phyloP scores from a whole-genome alignment of 139 green algal species.

The Spirogloea muscicola region DNA sequence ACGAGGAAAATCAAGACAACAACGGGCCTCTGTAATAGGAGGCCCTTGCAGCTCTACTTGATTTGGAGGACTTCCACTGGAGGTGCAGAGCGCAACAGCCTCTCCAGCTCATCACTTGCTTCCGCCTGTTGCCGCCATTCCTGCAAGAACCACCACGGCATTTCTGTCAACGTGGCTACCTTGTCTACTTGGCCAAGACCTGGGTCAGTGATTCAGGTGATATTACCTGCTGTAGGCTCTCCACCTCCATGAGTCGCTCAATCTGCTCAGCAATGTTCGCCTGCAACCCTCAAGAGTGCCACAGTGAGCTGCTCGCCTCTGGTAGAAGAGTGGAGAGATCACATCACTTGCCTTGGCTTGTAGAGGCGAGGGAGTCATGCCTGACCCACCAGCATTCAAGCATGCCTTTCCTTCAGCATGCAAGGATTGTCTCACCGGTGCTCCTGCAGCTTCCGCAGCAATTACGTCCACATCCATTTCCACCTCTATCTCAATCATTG shows the following conservation, averaged over 20 bases:
- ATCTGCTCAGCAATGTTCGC: conserved; percentile 73
- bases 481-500: conserved; percentile 74
- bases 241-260: conserved; percentile 68
- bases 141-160: conserved; percentile 20
- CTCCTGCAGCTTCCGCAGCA: conserved; percentile 32
- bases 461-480: conserved; percentile 73
- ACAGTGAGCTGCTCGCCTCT: neutral
- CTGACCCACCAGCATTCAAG: neutral
- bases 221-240: conserved; percentile 62
- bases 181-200: neutral
- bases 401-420: neutral
- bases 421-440: conserved; percentile 30
- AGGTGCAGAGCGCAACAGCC: conserved; percentile 24
- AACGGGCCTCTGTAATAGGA: no score
- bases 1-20: no score
- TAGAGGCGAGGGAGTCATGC: neutral
- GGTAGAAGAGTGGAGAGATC: neutral
- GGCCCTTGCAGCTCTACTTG: no score
- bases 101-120: conserved; percentile 37
- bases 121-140: conserved; percentile 36
- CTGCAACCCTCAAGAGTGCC: conserved; percentile 58
- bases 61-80: no score
- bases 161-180: neutral
- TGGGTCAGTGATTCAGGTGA: neutral
- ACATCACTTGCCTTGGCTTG: neutral